Percentiles rank a stretch among this genome's conserved stretches.
Evolutionary conservation across 352 stramenopile species (phyloP).

Genomic region (Globisporangium nodosum): DNA sequence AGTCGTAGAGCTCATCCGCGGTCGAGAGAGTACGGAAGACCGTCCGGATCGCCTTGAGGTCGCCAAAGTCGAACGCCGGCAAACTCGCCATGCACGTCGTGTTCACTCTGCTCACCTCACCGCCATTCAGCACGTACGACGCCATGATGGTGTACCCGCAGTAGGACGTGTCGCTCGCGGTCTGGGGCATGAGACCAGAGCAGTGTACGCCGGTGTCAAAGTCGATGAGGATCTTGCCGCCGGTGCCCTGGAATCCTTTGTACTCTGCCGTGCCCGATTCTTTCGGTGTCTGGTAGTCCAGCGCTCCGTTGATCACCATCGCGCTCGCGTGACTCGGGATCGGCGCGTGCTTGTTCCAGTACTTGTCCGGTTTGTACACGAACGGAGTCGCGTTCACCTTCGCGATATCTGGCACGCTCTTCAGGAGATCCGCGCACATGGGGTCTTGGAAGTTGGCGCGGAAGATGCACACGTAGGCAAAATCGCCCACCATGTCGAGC

Average conservation of each 20-base stretch:
- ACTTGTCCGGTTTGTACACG: slow-evolving; percentile 26
- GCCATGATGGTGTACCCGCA: slow-evolving; percentile 1
- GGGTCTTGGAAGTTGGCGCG: neutral
- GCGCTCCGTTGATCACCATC: slow-evolving; percentile 22
- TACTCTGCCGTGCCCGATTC: slow-evolving; percentile 17
- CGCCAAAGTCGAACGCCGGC: neutral
- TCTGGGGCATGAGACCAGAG: neutral
- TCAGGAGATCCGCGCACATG: neutral
- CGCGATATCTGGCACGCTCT: neutral
- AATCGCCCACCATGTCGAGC: slow-evolving; percentile 1
- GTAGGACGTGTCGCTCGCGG: neutral
- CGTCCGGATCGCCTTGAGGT: neutral
- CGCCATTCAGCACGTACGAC: neutral
- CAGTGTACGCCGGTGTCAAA: neutral
- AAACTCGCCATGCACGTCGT: neutral
- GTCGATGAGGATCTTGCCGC: slow-evolving; percentile 17
- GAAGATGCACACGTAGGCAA: slow-evolving; percentile 11
- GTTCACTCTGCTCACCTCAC: neutral
- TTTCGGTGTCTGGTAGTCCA: slow-evolving; percentile 21
- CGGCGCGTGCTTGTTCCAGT: slow-evolving; percentile 18
- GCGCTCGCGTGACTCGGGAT: slow-evolving; percentile 18
- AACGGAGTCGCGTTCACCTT: slow-evolving; percentile 7
- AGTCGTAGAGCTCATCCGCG: slow-evolving; percentile 1
- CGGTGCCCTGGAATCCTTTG: slow-evolving; percentile 10
- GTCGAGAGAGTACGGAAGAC: neutral